These are phyloP conservation scores for Aspergillus viridinutans DNA, from an alignment of 2,329 filamentous ascomycete genomes.

Conservation along the genomic window DNA sequence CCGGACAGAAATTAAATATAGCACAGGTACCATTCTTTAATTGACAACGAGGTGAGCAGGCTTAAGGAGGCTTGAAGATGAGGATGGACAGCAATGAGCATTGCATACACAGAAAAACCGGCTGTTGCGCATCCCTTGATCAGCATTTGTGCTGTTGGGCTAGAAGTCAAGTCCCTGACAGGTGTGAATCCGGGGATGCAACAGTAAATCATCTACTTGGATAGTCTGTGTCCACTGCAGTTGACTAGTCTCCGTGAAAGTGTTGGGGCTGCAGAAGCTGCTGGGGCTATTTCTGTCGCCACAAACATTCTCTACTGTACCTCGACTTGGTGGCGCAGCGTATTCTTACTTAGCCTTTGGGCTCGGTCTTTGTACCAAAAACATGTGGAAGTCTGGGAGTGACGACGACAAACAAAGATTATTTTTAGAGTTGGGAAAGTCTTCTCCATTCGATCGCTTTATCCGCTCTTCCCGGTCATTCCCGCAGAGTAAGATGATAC, in stretches of 20 bases:
- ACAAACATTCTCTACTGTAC: slow-evolving; percentile 8
- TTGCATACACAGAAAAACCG: neutral
- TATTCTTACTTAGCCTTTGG: neutral
- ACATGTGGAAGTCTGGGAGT: neutral
- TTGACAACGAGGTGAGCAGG: neutral
- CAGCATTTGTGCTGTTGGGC: neutral
- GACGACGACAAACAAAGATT: slow-evolving; percentile 2
- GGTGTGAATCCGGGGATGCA: slow-evolving; percentile 16
- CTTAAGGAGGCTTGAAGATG: neutral
- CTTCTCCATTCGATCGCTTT: neutral
- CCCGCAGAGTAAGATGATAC: neutral
- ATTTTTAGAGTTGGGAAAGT: neutral
- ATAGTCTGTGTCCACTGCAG: slow-evolving; percentile 4
- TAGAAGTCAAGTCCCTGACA: slow-evolving; percentile 9
- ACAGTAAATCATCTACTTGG: slow-evolving; percentile 1
- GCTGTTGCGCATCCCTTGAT: slow-evolving; percentile 3
- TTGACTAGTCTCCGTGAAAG: slow-evolving; percentile 11
- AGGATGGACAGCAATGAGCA: neutral
- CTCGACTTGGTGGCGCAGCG: slow-evolving; percentile 15
- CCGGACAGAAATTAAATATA: neutral
- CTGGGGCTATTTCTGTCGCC: slow-evolving; percentile 17
- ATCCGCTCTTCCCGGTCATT: neutral
- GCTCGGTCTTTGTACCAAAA: slow-evolving; percentile 1
- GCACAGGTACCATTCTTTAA: neutral
- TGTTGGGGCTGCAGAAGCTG: slow-evolving; percentile 13